A percentile compares a stretch with the other conserved stretches of the same genome.
Evolutionary conservation across 805 yeast genomes (phyloP).

Genomic region (Suhomyces prunicola): DNA sequence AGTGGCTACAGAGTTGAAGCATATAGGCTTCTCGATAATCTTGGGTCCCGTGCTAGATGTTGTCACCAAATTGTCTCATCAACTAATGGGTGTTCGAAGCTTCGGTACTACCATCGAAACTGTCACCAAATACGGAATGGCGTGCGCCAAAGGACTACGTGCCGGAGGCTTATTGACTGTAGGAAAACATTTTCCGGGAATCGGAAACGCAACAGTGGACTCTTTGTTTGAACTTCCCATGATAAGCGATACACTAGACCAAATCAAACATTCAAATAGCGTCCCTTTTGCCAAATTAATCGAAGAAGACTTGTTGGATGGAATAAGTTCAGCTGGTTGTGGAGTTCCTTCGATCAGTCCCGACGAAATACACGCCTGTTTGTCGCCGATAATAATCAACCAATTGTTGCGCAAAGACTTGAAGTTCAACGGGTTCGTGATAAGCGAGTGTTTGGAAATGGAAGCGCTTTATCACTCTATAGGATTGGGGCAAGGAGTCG

Average conservation of each 20-base stretch:
- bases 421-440: conserved; percentile 53
- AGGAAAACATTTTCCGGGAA: conserved; percentile 68
- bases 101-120: conserved; percentile 61
- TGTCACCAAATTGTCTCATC: conserved; percentile 52
- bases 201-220: conserved; percentile 59
- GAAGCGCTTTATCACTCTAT: conserved; percentile 61
- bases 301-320: conserved; percentile 46
- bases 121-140: conserved; percentile 52
- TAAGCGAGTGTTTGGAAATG: conserved; percentile 61
- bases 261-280: conserved; percentile 47
- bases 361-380: conserved; percentile 61
- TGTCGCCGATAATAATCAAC: conserved; percentile 51
- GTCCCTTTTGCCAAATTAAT: conserved; percentile 51
- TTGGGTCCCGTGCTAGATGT: conserved; percentile 65
- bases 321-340: conserved; percentile 60
- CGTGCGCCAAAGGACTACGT: conserved; percentile 50
- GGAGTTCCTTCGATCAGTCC: conserved; percentile 60
- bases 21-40: conserved; percentile 54
- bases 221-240: conserved; percentile 56
- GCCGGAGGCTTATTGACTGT: conserved; percentile 53
- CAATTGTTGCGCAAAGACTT: conserved; percentile 50
- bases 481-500: conserved; percentile 65
- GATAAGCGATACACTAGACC: conserved; percentile 54
- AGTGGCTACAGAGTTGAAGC: conserved; percentile 48
- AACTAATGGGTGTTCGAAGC: conserved; percentile 57